A percentile compares a stretch with the other conserved stretches of the same genome.
phyloP scores from a whole-genome alignment of 2,329 filamentous ascomycete species.

The Fragosphaeria purpurea region DNA sequence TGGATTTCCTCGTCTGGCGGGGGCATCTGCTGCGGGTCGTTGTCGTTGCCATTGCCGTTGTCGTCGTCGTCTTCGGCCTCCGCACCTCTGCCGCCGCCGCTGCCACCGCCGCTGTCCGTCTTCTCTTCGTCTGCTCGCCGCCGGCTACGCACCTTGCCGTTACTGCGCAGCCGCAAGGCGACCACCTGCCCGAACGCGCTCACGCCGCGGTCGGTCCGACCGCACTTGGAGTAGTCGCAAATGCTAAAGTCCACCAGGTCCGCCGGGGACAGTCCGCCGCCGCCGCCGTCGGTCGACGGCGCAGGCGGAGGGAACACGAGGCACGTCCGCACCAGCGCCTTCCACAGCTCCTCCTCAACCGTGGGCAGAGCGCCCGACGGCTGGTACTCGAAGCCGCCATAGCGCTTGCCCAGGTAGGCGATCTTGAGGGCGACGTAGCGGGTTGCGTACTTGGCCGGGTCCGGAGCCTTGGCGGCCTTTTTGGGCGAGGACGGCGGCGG shows the following conservation, averaged over 20 bases:
- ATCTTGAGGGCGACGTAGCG: slow-evolving; percentile 85
- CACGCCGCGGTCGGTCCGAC: slow-evolving; percentile 83
- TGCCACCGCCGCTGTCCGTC: background rate
- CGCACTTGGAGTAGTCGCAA: slow-evolving; percentile 90
- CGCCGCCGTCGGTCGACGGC: too few species aligned
- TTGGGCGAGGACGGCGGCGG: slow-evolving; percentile 7
- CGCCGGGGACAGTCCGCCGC: slow-evolving; percentile 24
- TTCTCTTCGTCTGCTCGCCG: slow-evolving; percentile 2
- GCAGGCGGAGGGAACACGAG: slow-evolving; percentile 57
- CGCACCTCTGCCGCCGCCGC: slow-evolving; percentile 3
- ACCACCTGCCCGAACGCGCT: slow-evolving; percentile 97
- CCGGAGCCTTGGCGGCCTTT: slow-evolving; percentile 49
- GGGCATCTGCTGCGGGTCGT: slow-evolving; percentile 46
- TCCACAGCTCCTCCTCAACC: slow-evolving; percentile 90
- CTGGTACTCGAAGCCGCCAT: slow-evolving; percentile 89
- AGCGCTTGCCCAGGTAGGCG: slow-evolving; percentile 82
- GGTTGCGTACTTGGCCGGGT: slow-evolving; percentile 72
- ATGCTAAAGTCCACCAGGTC: slow-evolving; percentile 66
- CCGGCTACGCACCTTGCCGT: slow-evolving; percentile 27
- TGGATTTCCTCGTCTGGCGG: slow-evolving; percentile 49
- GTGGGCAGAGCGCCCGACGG: slow-evolving; percentile 62
- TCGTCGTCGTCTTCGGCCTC: slow-evolving; percentile 24
- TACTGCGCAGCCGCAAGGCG: slow-evolving; percentile 71
- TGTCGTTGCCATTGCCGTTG: slow-evolving; percentile 38
- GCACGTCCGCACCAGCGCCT: slow-evolving; percentile 70